A percentile compares a stretch with the other conserved stretches of the same genome.
These are phyloP conservation scores for Lactarius evosmus DNA, from an alignment of 768 basidiomycete species.

Conservation along the genomic window DNA sequence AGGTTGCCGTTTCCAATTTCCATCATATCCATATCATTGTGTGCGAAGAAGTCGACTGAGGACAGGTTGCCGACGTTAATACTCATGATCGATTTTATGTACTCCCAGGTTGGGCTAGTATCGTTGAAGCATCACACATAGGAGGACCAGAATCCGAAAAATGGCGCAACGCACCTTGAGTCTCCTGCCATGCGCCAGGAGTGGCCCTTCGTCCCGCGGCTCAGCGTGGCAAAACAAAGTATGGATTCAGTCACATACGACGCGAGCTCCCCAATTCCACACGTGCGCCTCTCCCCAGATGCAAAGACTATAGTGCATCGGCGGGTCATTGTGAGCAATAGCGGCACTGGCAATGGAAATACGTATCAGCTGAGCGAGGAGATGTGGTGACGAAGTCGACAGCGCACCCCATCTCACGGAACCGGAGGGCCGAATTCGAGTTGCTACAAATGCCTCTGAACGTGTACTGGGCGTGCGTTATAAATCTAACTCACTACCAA, in stretches of 20 bases:
- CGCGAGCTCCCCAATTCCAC: conserved; percentile 57
- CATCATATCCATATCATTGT: conserved; percentile 63
- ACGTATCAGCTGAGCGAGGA: not conserved
- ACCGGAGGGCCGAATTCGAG: conserved; percentile 56
- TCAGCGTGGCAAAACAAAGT: not conserved
- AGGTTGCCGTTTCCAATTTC: conserved; percentile 48
- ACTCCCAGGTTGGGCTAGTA: conserved; percentile 46
- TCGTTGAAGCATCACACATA: not conserved
- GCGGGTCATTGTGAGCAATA: conserved; percentile 42
- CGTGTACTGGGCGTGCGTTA: not conserved
- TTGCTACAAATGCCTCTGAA: conserved; percentile 36
- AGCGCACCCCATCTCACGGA: conserved; percentile 52
- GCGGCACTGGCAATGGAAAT: conserved; percentile 39
- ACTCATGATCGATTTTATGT: conserved; percentile 45
- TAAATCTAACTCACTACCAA: conserved; percentile 45
- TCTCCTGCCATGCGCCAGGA: conserved; percentile 55
- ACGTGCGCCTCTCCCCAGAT: conserved; percentile 55
- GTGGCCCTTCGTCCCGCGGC: conserved; percentile 40
- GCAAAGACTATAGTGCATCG: conserved; percentile 50
- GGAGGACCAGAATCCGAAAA: not conserved
- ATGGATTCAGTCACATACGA: conserved; percentile 36
- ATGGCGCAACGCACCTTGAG: conserved; percentile 34
- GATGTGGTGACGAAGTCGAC: not conserved
- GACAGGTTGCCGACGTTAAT: conserved; percentile 43
- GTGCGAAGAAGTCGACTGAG: conserved; percentile 45